Evolutionary conservation across 805 yeast genomes (phyloP).

Genomic region (Teunomyces gatunensis): DNA sequence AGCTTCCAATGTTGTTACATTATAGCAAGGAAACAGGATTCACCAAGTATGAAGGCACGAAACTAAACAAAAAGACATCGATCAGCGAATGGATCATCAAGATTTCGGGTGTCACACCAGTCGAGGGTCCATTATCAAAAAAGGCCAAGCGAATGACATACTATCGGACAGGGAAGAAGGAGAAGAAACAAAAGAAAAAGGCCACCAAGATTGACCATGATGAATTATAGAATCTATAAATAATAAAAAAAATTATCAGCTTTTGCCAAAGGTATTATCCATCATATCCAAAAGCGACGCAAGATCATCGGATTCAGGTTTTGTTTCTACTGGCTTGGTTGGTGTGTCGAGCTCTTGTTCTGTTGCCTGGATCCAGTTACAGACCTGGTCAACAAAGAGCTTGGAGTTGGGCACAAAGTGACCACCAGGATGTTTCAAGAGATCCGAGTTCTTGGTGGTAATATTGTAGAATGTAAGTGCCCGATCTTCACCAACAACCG

Average conservation of each 20-base stretch:
- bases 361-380: slow-evolving; percentile 34
- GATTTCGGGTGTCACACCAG: slow-evolving; percentile 23
- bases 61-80: slow-evolving; percentile 26
- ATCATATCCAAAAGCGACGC: slow-evolving; percentile 38
- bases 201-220: slow-evolving; percentile 19
- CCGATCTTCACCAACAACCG: slow-evolving; percentile 75
- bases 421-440: slow-evolving; percentile 91
- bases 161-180: slow-evolving; percentile 26
- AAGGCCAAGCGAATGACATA: slow-evolving; percentile 28
- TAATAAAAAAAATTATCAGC: background rate
- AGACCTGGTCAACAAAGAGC: slow-evolving; percentile 36
- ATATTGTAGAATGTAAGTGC: slow-evolving; percentile 53
- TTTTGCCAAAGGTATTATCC: slow-evolving; percentile 27
- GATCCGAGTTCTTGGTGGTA: slow-evolving; percentile 45
- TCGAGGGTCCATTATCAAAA: slow-evolving; percentile 38
- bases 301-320: slow-evolving; percentile 24
- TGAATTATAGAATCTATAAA: slow-evolving; percentile 18
- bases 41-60: slow-evolving; percentile 20
- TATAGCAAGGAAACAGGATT: slow-evolving; percentile 20
- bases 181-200: slow-evolving; percentile 7
- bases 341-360: slow-evolving; percentile 13
- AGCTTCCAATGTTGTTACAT: slow-evolving; percentile 27
- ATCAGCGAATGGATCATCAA: slow-evolving; percentile 34
- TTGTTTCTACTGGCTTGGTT: slow-evolving; percentile 10
- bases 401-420: slow-evolving; percentile 93